Percentiles rank a stretch among this genome's conserved stretches.
These are phyloP conservation scores for Mycena filopes DNA, from an alignment of 768 basidiomycete species.

Conservation along the genomic window DNA sequence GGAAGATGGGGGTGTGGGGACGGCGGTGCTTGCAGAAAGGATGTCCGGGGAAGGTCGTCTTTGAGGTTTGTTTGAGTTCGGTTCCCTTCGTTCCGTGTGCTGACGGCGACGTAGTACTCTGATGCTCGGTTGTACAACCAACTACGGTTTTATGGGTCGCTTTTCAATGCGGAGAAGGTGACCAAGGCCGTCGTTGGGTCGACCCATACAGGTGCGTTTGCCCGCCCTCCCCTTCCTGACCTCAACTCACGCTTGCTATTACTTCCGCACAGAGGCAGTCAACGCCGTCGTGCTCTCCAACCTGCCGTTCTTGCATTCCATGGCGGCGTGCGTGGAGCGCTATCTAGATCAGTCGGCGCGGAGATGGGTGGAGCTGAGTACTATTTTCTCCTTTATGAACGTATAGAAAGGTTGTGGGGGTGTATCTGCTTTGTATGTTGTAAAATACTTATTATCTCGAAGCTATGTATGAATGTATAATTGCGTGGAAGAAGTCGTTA, in stretches of 20 bases:
- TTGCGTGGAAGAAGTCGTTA: too few relatives aligned
- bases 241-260: neutral
- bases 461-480: too few relatives aligned
- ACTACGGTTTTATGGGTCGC: conserved; percentile 79
- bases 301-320: conserved; percentile 55
- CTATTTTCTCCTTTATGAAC: conserved; percentile 87
- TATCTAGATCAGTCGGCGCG: conserved; percentile 91
- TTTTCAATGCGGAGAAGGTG: conserved; percentile 82
- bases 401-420: conserved; percentile 43
- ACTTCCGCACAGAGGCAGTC: conserved; percentile 61
- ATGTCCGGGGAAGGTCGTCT: conserved; percentile 76
- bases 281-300: conserved; percentile 61
- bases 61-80: conserved; percentile 68
- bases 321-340: conserved; percentile 72
- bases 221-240: too few relatives aligned
- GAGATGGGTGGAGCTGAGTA: conserved; percentile 86
- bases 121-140: conserved; percentile 91
- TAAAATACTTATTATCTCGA: conserved; percentile 10
- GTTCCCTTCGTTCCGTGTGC: conserved; percentile 2
- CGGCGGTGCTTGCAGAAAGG: conserved; percentile 76
- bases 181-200: conserved; percentile 61
- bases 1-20: conserved; percentile 95
- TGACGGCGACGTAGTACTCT: conserved; percentile 67
- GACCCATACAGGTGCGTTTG: conserved; percentile 49
- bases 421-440: conserved; percentile 3